A percentile compares a stretch with the other conserved stretches of the same genome.
phyloP scores from a whole-genome alignment of 179 eudicot genomes.

The Beta macrorhiza region DNA sequence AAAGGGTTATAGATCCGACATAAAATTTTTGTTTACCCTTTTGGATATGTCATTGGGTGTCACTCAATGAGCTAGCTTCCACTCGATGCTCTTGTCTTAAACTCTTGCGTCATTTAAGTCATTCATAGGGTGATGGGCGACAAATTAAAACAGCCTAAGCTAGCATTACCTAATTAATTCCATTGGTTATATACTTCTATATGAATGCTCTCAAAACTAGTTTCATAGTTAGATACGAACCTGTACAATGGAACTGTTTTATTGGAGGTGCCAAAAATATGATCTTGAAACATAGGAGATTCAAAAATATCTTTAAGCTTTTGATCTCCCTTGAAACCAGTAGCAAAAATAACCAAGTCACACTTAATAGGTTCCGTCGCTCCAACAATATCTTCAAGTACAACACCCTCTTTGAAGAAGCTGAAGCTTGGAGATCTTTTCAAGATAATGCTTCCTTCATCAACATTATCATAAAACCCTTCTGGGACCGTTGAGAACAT shows the following conservation, averaged over 20 bases:
- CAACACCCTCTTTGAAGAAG: constrained; percentile 44
- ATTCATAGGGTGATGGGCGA: too few relatives aligned
- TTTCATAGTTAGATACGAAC: neutral
- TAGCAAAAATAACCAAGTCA: constrained; percentile 53
- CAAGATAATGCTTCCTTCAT: constrained; percentile 48
- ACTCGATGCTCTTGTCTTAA: too few relatives aligned
- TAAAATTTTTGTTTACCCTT: too few relatives aligned
- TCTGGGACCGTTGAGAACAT: constrained; percentile 32
- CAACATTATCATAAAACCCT: constrained; percentile 46
- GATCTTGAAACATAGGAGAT: neutral
- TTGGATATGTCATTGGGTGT: too few relatives aligned
- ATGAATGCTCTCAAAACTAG: too few relatives aligned
- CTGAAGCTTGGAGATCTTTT: constrained; percentile 38
- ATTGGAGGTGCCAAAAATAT: neutral
- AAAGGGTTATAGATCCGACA: too few relatives aligned
- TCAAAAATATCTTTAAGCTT: constrained; percentile 33
- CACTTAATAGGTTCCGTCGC: constrained; percentile 23
- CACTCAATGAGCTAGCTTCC: too few relatives aligned
- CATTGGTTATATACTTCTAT: too few relatives aligned
- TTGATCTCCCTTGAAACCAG: constrained; percentile 48
- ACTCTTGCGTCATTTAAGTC: too few relatives aligned
- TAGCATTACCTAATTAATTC: too few relatives aligned
- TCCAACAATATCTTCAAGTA: constrained; percentile 19
- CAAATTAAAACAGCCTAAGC: too few relatives aligned
- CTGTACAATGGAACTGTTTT: neutral